Evolutionary conservation across 768 basidiomycete genomes (phyloP).

Genomic region (Porpolomopsis calyptriformis): DNA sequence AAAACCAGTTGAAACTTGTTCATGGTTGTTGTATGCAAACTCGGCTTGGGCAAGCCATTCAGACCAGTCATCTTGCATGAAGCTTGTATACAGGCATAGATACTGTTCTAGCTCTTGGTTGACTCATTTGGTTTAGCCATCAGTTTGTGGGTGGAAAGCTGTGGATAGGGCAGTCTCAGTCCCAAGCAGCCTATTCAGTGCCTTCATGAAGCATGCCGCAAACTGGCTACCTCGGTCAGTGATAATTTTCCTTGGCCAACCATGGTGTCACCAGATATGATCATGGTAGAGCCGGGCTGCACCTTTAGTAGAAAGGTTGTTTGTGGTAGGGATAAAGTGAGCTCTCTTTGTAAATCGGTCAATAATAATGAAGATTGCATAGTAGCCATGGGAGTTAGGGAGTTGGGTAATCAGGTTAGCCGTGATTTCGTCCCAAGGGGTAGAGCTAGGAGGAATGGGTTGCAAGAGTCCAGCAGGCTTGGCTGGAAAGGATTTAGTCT

Average conservation of each 20-base stretch:
- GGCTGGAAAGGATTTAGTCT: no score
- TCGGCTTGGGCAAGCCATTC: constrained; percentile 21
- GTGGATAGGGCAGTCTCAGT: neutral
- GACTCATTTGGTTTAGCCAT: neutral
- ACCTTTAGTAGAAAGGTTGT: neutral
- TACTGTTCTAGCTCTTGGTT: constrained; percentile 8
- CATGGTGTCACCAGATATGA: neutral
- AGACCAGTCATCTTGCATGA: constrained; percentile 23
- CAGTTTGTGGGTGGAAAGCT: neutral
- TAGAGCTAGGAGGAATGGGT: no score
- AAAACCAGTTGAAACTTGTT: neutral
- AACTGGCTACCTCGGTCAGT: neutral
- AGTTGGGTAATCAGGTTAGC: neutral
- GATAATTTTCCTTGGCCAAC: neutral
- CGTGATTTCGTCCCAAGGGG: neutral
- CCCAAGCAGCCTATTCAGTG: neutral
- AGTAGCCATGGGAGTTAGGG: neutral
- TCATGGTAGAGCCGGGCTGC: neutral
- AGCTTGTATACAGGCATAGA: constrained; percentile 18
- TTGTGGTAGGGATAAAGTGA: neutral
- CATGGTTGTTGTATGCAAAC: constrained; percentile 24
- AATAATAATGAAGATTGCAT: neutral
- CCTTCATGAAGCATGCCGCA: neutral
- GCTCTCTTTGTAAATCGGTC: neutral
- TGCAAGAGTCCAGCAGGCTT: no score